phyloP scores from a whole-genome alignment of 164 flowering plant species.

The Vitis rotundifolia region DNA sequence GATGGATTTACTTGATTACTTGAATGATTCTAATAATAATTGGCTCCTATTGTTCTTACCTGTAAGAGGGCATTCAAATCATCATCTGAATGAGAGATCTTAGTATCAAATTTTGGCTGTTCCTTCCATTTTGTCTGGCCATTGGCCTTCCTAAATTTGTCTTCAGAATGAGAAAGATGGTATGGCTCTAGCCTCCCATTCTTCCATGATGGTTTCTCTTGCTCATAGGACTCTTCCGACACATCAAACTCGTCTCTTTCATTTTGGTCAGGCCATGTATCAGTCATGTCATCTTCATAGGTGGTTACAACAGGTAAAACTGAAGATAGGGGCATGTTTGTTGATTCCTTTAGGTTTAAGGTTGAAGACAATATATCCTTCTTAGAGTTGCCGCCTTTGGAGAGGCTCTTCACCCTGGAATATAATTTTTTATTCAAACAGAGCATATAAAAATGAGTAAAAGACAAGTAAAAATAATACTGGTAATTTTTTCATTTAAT shows the following conservation, averaged over 20 bases:
- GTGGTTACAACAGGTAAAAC: slow-evolving; percentile 30
- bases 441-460: background rate
- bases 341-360: slow-evolving; percentile 60
- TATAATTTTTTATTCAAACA: background rate
- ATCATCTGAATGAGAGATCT: slow-evolving; percentile 50
- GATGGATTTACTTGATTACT: background rate
- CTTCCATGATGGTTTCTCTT: slow-evolving; percentile 49
- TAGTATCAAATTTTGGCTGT: slow-evolving; percentile 30
- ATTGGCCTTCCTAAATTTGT: slow-evolving; percentile 41
- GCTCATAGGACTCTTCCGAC: slow-evolving; percentile 53
- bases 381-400: slow-evolving; percentile 71
- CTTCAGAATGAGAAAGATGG: slow-evolving; percentile 34
- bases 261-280: slow-evolving; percentile 25
- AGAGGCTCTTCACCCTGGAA: slow-evolving; percentile 89
- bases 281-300: slow-evolving; percentile 37
- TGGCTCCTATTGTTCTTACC: slow-evolving; percentile 29
- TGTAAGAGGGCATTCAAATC: slow-evolving; percentile 66
- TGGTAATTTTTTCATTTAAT: background rate
- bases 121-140: slow-evolving; percentile 50
- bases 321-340: slow-evolving; percentile 45
- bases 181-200: slow-evolving; percentile 43
- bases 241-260: slow-evolving; percentile 48
- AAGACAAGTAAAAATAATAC: background rate
- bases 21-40: background rate
- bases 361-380: slow-evolving; percentile 58